Evolutionary conservation across 1,284 basidiomycete genomes (phyloP).

Genomic region (Malassezia psittaci): DNA sequence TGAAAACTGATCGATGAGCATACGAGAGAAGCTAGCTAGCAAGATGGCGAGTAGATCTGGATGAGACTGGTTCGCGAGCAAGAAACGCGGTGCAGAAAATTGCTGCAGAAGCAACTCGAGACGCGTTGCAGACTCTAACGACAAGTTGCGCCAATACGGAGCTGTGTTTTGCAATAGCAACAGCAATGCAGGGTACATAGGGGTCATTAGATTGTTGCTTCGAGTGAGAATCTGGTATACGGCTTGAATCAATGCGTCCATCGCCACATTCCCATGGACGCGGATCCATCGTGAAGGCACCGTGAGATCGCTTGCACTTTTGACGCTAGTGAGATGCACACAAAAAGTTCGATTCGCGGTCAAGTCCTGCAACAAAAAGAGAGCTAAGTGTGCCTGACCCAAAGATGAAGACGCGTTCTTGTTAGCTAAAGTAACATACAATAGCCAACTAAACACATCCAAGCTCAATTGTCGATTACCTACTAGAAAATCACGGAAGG

Average conservation of each 20-base stretch:
- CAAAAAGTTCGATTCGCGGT: conserved; percentile 73
- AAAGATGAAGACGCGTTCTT: conserved; percentile 60
- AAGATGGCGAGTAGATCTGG: conserved; percentile 82
- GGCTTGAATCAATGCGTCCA: conserved; percentile 53
- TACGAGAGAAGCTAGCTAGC: conserved; percentile 79
- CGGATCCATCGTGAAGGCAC: conserved; percentile 19
- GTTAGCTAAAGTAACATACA: conserved; percentile 28
- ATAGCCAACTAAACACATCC: conserved; percentile 20
- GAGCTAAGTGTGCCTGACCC: conserved; percentile 74
- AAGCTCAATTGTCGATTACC: conserved; percentile 24
- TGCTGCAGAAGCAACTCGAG: conserved; percentile 77
- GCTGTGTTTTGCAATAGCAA: conserved; percentile 79
- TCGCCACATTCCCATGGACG: conserved; percentile 19
- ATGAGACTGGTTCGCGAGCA: conserved; percentile 85
- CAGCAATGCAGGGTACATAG: conserved; percentile 64
- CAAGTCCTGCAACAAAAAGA: conserved; percentile 81
- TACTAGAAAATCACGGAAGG: conserved; percentile 31
- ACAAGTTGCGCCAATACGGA: conserved; percentile 70
- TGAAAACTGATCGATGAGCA: conserved; percentile 53
- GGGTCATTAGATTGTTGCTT: conserved; percentile 54
- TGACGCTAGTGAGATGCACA: conserved; percentile 36
- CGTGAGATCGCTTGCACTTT: conserved; percentile 21
- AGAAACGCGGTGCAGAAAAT: conserved; percentile 75
- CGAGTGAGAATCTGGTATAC: conserved; percentile 75
- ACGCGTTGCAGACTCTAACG: conserved; percentile 64